Base-by-base conservation (phyloP, 345 rosid species). In the Ricinus communis region DNA sequence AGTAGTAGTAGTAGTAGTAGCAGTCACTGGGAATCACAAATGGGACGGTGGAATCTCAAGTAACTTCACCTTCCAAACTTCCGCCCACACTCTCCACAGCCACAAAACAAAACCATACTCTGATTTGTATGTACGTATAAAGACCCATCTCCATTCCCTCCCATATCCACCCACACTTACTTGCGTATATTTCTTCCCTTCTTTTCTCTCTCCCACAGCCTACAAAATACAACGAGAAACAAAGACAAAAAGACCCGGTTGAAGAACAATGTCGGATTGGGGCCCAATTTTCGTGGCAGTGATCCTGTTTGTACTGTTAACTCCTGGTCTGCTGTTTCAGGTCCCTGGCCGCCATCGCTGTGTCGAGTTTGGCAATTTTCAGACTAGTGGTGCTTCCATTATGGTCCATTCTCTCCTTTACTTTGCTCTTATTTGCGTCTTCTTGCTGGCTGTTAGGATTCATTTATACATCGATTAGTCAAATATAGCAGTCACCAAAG, bases 301-400 rank as follows among this genome's bases (percentile, higher is more conserved):
- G 82, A 30, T 88, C 43, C 72, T 83, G 81, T 85, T 79, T 21
- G 76, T 87, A 61, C 77, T 87, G 63, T 50, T 87, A 66, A 75
- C 83, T 0, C 88, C 92, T 5, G 92, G 89, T 2, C 77, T 85
- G 71, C 50, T 87, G 78, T 85, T 87, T 62, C 89, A 85, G 82
- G 65, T 85, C 8, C 88, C 90, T 0, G 91, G 91, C 11, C 80
- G 66, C 31, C 84, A 70, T 3, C 65, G 82, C 41, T 69, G 72
- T 28, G 73, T 85, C 24, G 92, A 85, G 69, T 82, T 87, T 21
- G 89, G 89, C 31, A 85, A 75, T 76, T 85, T 85, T 65, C 80
- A 66, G 84, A 85, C 90, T 1, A 86, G 89, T 28, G 90, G 85
- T 1, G 84, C 86, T 0, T 53, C 88, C 0, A 83, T 88, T 69